phyloP scores from a whole-genome alignment of 805 yeast species.

The Hanseniaspora jakobsenii region DNA sequence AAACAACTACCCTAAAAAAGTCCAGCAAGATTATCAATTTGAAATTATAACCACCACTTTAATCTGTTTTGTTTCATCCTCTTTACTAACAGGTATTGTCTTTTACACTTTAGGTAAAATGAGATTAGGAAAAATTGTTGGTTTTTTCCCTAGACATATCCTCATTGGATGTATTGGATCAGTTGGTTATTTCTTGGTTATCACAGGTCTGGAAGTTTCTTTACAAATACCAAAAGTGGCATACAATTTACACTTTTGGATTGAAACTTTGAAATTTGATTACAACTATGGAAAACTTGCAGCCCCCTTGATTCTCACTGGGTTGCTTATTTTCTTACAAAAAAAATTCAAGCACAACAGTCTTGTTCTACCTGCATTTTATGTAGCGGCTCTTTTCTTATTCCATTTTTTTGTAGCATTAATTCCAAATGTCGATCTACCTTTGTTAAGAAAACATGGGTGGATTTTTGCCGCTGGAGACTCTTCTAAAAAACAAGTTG shows the following conservation, averaged over 20 bases:
- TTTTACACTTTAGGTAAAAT: constrained; percentile 69
- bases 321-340: constrained; percentile 48
- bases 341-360: constrained; percentile 47
- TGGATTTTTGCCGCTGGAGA: constrained; percentile 54
- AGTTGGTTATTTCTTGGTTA: constrained; percentile 82
- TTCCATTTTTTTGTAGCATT: constrained; percentile 59
- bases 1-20: constrained; percentile 26
- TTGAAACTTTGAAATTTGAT: constrained; percentile 33
- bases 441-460: constrained; percentile 54
- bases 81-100: constrained; percentile 75
- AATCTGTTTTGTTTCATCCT: constrained; percentile 68
- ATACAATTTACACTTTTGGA: constrained; percentile 48
- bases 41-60: constrained; percentile 74
- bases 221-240: constrained; percentile 62
- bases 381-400: constrained; percentile 53
- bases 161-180: constrained; percentile 97
- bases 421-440: constrained; percentile 55
- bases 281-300: constrained; percentile 50
- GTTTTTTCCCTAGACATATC: constrained; percentile 92
- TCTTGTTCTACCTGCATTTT: constrained; percentile 66
- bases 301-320: constrained; percentile 55
- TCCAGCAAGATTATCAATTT: constrained; percentile 39
- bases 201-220: constrained; percentile 87
- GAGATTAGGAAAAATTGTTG: constrained; percentile 73
- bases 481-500: not conserved